phyloP scores from a whole-genome alignment of 2,329 filamentous ascomycete genomes.

The Akanthomyces muscarius region DNA sequence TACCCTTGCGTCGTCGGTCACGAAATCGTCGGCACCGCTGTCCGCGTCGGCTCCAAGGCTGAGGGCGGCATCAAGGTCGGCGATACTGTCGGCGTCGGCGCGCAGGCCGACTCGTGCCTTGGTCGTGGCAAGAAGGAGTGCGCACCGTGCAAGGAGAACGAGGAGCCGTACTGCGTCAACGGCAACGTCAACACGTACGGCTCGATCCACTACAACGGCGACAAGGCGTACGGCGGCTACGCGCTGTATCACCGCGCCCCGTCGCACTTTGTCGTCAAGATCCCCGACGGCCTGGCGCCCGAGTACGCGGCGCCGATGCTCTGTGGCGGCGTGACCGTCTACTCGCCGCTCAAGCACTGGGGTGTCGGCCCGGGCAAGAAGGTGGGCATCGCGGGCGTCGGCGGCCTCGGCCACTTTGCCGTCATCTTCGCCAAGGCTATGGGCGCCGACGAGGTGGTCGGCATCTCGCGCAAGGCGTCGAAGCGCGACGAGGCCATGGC shows the following conservation, averaged over 20 bases:
- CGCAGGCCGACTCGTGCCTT: constrained; percentile 55
- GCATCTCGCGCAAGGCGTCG: constrained; percentile 49
- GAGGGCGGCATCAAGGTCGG: constrained; percentile 51
- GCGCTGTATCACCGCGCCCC: constrained; percentile 32
- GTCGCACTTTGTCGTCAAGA: constrained; percentile 47
- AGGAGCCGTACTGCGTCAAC: constrained; percentile 40
- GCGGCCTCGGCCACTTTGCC: constrained; percentile 66
- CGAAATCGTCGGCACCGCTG: constrained; percentile 59
- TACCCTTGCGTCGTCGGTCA: constrained; percentile 56
- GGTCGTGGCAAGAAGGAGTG: constrained; percentile 32
- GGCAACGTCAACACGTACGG: constrained; percentile 50
- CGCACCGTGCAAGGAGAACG: constrained; percentile 37
- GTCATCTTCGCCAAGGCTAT: constrained; percentile 65
- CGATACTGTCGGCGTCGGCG: constrained; percentile 60
- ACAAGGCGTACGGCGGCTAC: constrained; percentile 47
- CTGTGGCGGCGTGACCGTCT: constrained; percentile 67
- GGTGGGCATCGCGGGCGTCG: constrained; percentile 64
- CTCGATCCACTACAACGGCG: constrained; percentile 28
- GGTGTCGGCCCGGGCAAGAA: constrained; percentile 63
- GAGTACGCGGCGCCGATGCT: constrained; percentile 58
- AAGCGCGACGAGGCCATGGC: constrained; percentile 54
- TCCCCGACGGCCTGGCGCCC: constrained; percentile 39
- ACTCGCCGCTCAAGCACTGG: constrained; percentile 57
- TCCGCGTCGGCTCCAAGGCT: constrained; percentile 48
- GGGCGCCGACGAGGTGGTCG: constrained; percentile 57